Evolutionary conservation across 768 basidiomycete genomes (phyloP), one percentile per base, ranked within the genome.

Genomic region (Calocera viscosa): DNA sequence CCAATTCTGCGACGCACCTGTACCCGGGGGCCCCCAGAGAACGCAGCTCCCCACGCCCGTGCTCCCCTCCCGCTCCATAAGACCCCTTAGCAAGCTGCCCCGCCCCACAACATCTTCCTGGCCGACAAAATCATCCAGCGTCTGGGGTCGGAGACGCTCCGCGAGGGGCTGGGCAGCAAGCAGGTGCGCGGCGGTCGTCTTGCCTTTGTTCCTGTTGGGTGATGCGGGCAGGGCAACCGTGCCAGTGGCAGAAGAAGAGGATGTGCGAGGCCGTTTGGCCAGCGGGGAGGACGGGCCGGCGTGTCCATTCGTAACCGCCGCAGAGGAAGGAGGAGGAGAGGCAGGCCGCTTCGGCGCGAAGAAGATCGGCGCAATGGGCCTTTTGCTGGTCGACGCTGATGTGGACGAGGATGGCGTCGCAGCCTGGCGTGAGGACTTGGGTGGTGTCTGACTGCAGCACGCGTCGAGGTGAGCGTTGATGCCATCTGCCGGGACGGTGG

Each of bases 21-120:
- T 71, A 10, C 87, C 88, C 0, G 87, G 87, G 17, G 88, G 88
- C 1, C 88, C 88, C 88, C 89, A 90, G 39, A 89, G 78, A 66
- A 89, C 83, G 64, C 86, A 76, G 68, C 84, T 86, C 11, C 86
- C 75, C 0, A 77, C 68, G 2, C 53, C 86, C 64, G 80, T 74
- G 63, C 49, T 72, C 24, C 76, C 77, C n/a, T 83, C 81, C 32
- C 72, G 74, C n/a, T 80, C 77, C 16, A 88, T 74, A 63, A 83
- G 72, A 39, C 77, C 79, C 68, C 82, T 78, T 38, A 91, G 78
- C 34, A 86, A 73, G 3, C 84, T 84, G n/a, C 82, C 78, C 0
- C 80, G 77, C 0, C 82, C 83, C 1, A 82, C 82, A 28, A 91
- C 71, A 73, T 89, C 84, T 22, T 73, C 73, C 72, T 94, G 91